Percentiles rank a stretch among this genome's conserved stretches.
Evolutionary conservation across 169 alveolate genomes (phyloP).

Genomic region (Plasmodium coatneyi): DNA sequence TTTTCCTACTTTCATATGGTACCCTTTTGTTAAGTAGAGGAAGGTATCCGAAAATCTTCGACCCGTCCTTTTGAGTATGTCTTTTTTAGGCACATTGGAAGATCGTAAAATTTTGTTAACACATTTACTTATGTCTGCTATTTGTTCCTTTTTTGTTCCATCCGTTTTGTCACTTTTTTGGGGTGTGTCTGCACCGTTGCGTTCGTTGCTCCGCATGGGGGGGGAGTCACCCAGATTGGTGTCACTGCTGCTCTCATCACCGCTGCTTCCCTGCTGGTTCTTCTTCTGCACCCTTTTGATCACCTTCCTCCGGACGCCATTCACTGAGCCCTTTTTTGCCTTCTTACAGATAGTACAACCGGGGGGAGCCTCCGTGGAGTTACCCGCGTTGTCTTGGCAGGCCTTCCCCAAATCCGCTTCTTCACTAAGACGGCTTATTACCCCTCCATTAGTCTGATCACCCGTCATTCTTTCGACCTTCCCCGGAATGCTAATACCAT

Average conservation of each 20-base stretch:
- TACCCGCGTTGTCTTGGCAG: neutral
- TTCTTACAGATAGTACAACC: neutral
- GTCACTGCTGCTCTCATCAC: neutral
- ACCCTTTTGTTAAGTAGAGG: constrained; percentile 51
- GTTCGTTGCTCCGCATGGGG: neutral
- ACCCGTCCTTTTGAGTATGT: constrained; percentile 46
- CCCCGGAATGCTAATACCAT: neutral
- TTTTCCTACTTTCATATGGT: constrained; percentile 20
- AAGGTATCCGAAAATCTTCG: constrained; percentile 50
- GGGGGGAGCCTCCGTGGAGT: neutral
- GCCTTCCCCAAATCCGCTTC: neutral
- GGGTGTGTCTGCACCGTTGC: neutral
- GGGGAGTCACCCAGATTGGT: neutral
- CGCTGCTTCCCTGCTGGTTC: neutral
- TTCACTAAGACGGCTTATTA: neutral
- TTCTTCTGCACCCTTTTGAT: neutral
- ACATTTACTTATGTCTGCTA: constrained; percentile 1
- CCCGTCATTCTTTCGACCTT: neutral
- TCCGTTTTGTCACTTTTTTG: neutral
- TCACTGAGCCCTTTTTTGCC: neutral
- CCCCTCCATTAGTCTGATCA: neutral
- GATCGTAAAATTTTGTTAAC: constrained; percentile 17
- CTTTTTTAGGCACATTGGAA: constrained; percentile 26
- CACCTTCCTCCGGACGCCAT: neutral
- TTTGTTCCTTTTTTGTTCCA: neutral